Evolutionary conservation across 495 filamentous ascomycete genomes (phyloP).

Genomic region (Amniculicola lignicola): DNA sequence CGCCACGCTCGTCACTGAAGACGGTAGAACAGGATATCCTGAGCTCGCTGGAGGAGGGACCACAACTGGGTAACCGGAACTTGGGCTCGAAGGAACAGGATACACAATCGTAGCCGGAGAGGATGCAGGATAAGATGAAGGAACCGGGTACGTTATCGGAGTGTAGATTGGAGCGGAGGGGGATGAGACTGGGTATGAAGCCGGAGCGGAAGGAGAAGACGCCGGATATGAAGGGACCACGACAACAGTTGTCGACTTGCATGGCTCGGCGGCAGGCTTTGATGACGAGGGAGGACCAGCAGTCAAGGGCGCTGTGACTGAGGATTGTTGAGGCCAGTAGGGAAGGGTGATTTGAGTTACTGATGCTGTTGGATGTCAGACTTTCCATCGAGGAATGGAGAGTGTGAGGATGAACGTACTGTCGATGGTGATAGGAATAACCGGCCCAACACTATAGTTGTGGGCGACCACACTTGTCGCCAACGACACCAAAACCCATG

Average conservation of each 20-base stretch:
- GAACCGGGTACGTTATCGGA: not conserved
- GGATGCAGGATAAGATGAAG: not conserved
- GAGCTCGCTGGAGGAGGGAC: not conserved
- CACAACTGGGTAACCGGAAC: not conserved
- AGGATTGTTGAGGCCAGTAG: not conserved
- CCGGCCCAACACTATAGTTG: conserved; percentile 6
- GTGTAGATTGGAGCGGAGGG: not conserved
- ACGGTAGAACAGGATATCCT: not conserved
- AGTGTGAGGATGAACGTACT: conserved; percentile 7
- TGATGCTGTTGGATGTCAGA: conserved; percentile 9
- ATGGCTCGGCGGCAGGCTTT: not conserved
- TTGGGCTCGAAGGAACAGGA: not conserved
- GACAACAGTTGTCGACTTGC: not conserved
- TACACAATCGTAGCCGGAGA: not conserved
- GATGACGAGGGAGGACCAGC: not conserved
- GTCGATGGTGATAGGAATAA: conserved; percentile 7
- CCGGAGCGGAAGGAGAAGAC: not conserved
- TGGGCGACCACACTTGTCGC: conserved; percentile 5
- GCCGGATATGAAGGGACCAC: not conserved
- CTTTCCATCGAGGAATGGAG: not conserved
- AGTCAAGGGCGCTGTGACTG: not conserved
- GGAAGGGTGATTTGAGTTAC: conserved; percentile 3
- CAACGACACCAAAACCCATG: conserved; percentile 2
- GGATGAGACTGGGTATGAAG: not conserved
- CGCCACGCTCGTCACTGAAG: not conserved